Evolutionary conservation across 208 protist species (phyloP), one percentile per base, ranked within the genome.

Genomic region (Porcisia deanei): DNA sequence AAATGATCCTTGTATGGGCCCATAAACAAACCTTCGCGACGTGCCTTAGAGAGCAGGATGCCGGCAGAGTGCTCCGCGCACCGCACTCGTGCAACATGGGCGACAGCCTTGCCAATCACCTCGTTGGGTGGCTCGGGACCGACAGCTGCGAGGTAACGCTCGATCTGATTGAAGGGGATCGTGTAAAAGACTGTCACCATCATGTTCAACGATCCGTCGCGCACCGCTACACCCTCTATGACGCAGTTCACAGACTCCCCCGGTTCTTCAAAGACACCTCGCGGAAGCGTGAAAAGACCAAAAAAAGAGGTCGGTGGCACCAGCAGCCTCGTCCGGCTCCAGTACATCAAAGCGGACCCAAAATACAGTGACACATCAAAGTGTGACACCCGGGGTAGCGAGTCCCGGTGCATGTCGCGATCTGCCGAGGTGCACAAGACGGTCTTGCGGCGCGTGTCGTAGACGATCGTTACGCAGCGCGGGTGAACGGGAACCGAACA

Each of bases 101-200:
- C 88, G 25, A 81, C 83, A 25, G 89, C 86, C 47, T 87, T 76
- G 6, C 72, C 92, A 72, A 96, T 94, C 6, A 76, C 52, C 68
- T 93, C 92, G 71, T 92, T 96, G 39, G 92, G 92, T 52, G 90
- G 82, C 53, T 76, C 71, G 12, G 92, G 88, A 5, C 92, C 92
- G 14, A 95, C 86, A 0, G 90, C 90, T 3, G 92, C 87, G 14
- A 96, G 80, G 73, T 95, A 96, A 10, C 92, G 86, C 81, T 96
- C 92, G 7, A 96, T 73, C 77, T 94, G 84, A 14, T 88, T 84
- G 43, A 93, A 85, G 5, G 77, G 86, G 47, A 96, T 94, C 18
- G 75, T 88, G 75, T 94, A 94, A 25, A 85, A 81, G 5, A 94
- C 60, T 6, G 90, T 92, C 25, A 91, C 67, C 41, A 90, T 83